Base-by-base conservation (phyloP, 2,329 filamentous ascomycete species). In the Byssochlamys sp. region DNA sequence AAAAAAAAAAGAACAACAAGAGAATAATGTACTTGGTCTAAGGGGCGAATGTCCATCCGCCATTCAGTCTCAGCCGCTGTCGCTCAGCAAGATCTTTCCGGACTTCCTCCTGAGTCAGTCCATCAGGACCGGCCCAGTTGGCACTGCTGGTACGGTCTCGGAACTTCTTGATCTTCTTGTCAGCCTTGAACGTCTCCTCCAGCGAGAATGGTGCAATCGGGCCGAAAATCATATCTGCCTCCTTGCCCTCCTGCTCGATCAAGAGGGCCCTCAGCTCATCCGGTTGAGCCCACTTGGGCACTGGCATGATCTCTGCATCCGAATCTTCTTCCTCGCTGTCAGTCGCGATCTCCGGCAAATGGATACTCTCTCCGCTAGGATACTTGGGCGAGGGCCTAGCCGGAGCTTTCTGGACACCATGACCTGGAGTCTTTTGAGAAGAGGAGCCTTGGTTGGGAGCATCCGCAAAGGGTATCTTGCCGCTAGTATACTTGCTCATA, bases 151-250 rank as follows among this genome's bases (percentile, higher is more conserved):
- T 96, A 57, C 94, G 83, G 55, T 89, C 86, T 19, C 95, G 84
- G 80, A 96, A 97, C 69, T 90, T 89, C 78, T 89, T 89, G 72
- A 89, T 85, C 62, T 92, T 90, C 72, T 91, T 91, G 73, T 88
- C 91, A 72, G 91, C 90, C 73, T 82, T 88, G 75, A 99, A 99
- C 31, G 96, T 91, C 70, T 97, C 91, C 67, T 99, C 95, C 87
- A 99, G 94, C 67, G 90, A 90, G 62, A 99, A 80, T 11, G 91
- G 89, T 10, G 83, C 86, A 26, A 95, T 90, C 0, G 90, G 89
- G 0, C 94, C 94, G 68, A 99, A 99, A 55, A 99, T 89, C 0
- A 91, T 90, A 66, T 99, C 91, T 64, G 94, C 70, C 55, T 73
- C 73, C 62, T 71, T 81, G 9, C 85, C 83, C 72, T 99, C 91